A percentile compares a stretch with the other conserved stretches of the same genome.
These are phyloP conservation scores for Mallotus nudiflorus DNA, from an alignment of 345 rosid species.

Conservation along the genomic window DNA sequence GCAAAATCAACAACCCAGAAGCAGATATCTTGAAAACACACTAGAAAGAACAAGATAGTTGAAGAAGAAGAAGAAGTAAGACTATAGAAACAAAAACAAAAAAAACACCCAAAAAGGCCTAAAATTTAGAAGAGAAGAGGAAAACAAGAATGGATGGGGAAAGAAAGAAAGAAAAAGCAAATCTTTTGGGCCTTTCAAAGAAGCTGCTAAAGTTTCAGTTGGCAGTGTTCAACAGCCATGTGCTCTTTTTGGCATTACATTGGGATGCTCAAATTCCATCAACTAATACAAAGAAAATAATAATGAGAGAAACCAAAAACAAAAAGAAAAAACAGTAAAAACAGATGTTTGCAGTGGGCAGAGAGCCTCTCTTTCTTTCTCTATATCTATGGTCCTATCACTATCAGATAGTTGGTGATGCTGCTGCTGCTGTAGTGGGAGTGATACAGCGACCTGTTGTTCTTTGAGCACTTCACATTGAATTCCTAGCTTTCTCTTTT, in stretches of 20 bases:
- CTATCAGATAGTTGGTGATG: constrained; percentile 10
- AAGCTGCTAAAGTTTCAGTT: constrained; percentile 36
- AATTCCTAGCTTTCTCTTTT: background rate
- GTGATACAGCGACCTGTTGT: background rate
- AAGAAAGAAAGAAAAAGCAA: constrained; percentile 4
- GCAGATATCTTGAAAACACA: background rate
- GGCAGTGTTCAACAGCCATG: constrained; percentile 24
- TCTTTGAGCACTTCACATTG: background rate
- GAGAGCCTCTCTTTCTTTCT: constrained; percentile 25
- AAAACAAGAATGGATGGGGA: background rate
- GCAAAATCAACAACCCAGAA: background rate
- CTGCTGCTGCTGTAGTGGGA: background rate
- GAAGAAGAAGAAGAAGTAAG: too few species aligned
- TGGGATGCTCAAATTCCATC: constrained; percentile 68
- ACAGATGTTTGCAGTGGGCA: constrained; percentile 26
- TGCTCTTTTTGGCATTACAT: constrained; percentile 26
- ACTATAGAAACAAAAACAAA: background rate
- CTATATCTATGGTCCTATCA: constrained; percentile 21
- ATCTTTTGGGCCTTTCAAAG: constrained; percentile 33
- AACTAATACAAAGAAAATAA: background rate
- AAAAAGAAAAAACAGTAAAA: constrained; percentile 5
- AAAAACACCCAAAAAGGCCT: background rate
- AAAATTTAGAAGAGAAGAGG: background rate
- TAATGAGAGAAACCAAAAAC: background rate
- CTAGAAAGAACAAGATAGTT: background rate